Evolutionary conservation across 257 asterid species (phyloP).

Genomic region (Solanum habrochaites): DNA sequence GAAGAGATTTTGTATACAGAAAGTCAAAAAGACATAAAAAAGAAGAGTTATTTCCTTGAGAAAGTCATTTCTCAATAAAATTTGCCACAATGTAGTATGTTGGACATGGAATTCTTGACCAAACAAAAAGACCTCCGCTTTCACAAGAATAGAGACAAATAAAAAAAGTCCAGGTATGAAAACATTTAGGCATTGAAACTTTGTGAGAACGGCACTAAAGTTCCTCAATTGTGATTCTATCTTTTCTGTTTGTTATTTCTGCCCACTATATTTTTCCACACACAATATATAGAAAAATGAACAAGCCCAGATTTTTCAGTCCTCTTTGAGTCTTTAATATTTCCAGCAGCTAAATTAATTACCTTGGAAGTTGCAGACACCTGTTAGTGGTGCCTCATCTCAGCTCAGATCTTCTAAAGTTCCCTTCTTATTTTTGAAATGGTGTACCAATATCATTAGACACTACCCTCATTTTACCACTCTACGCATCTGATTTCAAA

Average conservation of each 20-base stretch:
- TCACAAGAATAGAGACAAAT: neutral
- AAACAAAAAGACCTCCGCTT: neutral
- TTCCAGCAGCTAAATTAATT: neutral
- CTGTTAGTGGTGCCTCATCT: neutral
- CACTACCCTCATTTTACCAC: neutral
- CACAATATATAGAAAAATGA: neutral
- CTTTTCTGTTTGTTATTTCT: neutral
- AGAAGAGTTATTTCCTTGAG: neutral
- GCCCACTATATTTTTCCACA: neutral
- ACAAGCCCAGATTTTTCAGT: neutral
- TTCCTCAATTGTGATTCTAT: neutral
- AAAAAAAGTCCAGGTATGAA: neutral
- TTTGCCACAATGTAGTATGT: neutral
- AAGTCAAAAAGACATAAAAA: neutral
- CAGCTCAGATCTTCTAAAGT: neutral
- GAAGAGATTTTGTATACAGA: neutral
- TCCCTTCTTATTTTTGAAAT: neutral
- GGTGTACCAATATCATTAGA: neutral
- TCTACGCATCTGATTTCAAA: neutral
- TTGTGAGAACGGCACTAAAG: neutral
- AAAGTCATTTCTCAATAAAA: neutral
- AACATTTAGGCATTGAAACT: neutral
- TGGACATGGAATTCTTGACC: neutral
- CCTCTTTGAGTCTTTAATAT: neutral
- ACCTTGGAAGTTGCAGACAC: neutral